Percentiles rank a stretch among this genome's conserved stretches.
These are phyloP conservation scores for Hypoxylon sp. DNA, from an alignment of 2,329 filamentous ascomycete genomes.

Conservation along the genomic window DNA sequence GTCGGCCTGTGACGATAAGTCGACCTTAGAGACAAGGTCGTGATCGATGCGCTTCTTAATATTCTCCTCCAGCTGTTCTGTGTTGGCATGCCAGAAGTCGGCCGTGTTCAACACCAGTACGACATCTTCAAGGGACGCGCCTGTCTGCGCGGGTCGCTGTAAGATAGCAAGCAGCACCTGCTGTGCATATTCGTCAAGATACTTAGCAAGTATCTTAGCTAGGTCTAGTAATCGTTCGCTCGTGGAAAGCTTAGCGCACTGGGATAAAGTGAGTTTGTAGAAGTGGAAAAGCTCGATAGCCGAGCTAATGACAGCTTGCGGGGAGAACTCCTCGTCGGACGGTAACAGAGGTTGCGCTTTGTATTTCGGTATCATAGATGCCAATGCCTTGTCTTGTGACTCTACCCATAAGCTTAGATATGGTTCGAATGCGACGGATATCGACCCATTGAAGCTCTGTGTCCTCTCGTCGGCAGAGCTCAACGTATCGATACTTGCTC, in stretches of 20 bases:
- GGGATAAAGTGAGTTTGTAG: slow-evolving; percentile 90
- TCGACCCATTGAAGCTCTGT: slow-evolving; percentile 86
- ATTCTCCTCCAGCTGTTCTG: slow-evolving; percentile 92
- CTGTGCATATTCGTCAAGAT: slow-evolving; percentile 94
- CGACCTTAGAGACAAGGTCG: slow-evolving; percentile 79
- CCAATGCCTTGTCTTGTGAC: slow-evolving; percentile 90
- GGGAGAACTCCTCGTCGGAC: slow-evolving; percentile 89
- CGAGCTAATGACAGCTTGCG: slow-evolving; percentile 89
- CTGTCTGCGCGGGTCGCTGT: slow-evolving; percentile 66
- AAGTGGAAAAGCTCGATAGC: slow-evolving; percentile 98
- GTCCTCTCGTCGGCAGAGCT: slow-evolving; percentile 80
- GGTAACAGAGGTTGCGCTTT: slow-evolving; percentile 83
- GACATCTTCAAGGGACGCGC: slow-evolving; percentile 75
- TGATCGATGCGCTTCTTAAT: slow-evolving; percentile 90
- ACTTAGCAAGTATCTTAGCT: slow-evolving; percentile 86
- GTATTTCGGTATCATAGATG: slow-evolving; percentile 87
- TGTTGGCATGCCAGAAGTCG: slow-evolving; percentile 96
- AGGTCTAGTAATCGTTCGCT: slow-evolving; percentile 88
- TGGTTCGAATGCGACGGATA: slow-evolving; percentile 96
- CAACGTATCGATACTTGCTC: slow-evolving; percentile 90
- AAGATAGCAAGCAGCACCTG: slow-evolving; percentile 84
- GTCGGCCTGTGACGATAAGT: slow-evolving; percentile 92
- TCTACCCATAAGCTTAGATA: slow-evolving; percentile 98
- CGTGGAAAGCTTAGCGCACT: slow-evolving; percentile 96
- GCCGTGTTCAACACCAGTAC: slow-evolving; percentile 94